Base-by-base conservation (phyloP, 345 rosid genomes). In the Gynandropsis gynandra region DNA sequence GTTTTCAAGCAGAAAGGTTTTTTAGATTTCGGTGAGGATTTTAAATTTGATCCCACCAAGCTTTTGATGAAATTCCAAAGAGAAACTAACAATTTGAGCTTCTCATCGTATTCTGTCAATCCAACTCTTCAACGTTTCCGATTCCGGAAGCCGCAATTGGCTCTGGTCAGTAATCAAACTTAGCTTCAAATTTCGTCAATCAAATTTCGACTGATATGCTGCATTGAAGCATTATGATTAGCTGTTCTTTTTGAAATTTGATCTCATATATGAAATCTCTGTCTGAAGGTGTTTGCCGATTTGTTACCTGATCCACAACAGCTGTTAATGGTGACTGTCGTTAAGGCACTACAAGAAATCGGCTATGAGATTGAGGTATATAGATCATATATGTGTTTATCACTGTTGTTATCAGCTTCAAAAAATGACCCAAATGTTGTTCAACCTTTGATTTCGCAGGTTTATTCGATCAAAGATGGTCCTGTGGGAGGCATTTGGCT, bases 361-460 rank as follows among this genome's bases (percentile, higher is more conserved):
- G 97, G 97, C 44, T 92, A 88, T 61, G 61, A 64, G 9, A 61
- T 88, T 71, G 84, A 92, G 97, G 98, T 92, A 62, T 54, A 9
- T 1, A n/a, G n/a, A n/a, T n/a, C n/a, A 19, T 43, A 43, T 36
- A 36, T 20, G 48, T 18, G 36, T 34, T 64, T 51, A 39, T 35
- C 42, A 19, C 18, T 64, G 32, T 7, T 42, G 8, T 13, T 11
- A 16, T 20, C 36, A 12, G 51, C 59, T 62, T 33, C 44, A n/a
- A 50, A 50, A 24, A 57, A 2, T 34, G 33, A 13, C 47, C 9
- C 37, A 36, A 43, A 9, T 9, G 19, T 36, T 29, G 3, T 14
- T 52, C 20, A 32, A 46, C 31, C 61, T 42, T 60, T 47, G 2
- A 2, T 63, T 57, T 66, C 61, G 58, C 83, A 92, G 97, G 95